Base-by-base conservation (phyloP, 2,329 filamentous ascomycete genomes). In the Trichophyton simii region DNA sequence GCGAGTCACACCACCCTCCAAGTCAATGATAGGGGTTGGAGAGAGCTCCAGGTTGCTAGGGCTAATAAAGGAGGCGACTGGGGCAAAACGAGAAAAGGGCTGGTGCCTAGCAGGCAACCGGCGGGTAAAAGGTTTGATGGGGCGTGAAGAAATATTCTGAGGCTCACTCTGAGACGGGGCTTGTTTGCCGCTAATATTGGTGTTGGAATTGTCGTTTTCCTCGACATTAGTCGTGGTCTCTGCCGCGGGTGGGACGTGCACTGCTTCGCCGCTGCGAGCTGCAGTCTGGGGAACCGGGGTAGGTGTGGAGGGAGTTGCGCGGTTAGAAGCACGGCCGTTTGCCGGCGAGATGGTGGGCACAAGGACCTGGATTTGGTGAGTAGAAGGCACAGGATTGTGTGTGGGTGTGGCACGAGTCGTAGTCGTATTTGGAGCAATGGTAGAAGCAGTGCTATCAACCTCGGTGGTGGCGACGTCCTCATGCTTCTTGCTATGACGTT, bases 131-230 rank as follows among this genome's bases (percentile, higher is more conserved):
- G 28, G 46, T 28, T 36, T 22, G 20, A 60, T 44, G 25, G 42
- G 38, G n/a, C 42, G 57, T 18, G 42, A 50, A 60, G 58, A 54
- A 54, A 41, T 18, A 22, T 36, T 34, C 36, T 60, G 18, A n/a
- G n/a, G 58, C 58, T 60, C 58, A 60, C 58, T 60, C 48, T 60
- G 28, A 50, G 25, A 28, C 18, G 44, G 58, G 18, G 41, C 61
- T 42, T 44, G 34, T 34, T 58, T 42, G 38, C 54, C 31, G 20
- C 36, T 38, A 1, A 42, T 57, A 18, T 28, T 38, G 8, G 6
- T 25, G 13, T 15, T 38, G 34, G 7, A 44, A 13, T 42, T 42
- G 11, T 55, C 52, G 28, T 55, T 55, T n/a, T 20, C 20, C 34
- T 36, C 52, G 52, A 20, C 52, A 55, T 55, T 55, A 55, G 52